phyloP scores from a whole-genome alignment of 192 early-diverging fungal genomes.

The Rhizoclosmatium sp. region DNA sequence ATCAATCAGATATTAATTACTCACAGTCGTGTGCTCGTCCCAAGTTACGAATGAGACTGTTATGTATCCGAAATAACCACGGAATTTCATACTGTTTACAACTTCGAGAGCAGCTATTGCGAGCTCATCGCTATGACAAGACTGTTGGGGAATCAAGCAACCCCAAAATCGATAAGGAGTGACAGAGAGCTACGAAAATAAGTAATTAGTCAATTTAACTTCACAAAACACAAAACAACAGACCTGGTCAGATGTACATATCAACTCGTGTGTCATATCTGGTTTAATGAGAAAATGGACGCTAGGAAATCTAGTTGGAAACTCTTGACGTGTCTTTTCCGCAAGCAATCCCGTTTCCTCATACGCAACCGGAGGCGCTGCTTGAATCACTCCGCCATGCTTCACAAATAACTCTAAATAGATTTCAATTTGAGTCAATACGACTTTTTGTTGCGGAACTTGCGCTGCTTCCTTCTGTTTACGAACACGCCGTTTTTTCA shows the following conservation, averaged over 20 bases:
- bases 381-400: conserved; percentile 25
- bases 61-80: conserved; percentile 32
- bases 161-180: conserved; percentile 33
- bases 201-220: background rate
- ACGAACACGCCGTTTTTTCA: background rate
- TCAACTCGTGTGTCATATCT: background rate
- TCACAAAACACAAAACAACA: background rate
- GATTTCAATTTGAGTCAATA: background rate
- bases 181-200: background rate
- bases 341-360: background rate
- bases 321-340: background rate
- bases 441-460: background rate
- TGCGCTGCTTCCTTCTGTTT: background rate
- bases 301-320: conserved; percentile 24
- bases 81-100: background rate
- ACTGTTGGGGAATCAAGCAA: conserved; percentile 17
- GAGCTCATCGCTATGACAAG: conserved; percentile 23
- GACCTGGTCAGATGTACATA: conserved; percentile 19
- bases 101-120: conserved; percentile 8
- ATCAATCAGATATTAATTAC: background rate
- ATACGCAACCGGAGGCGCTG: conserved; percentile 25
- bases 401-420: conserved; percentile 1
- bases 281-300: conserved; percentile 22
- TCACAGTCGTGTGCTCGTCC: conserved; percentile 16
- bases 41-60: conserved; percentile 25